Evolutionary conservation across 2,329 filamentous ascomycete genomes (phyloP), one percentile per base, ranked within the genome.

Genomic region (Hymenoscyphus scutula): DNA sequence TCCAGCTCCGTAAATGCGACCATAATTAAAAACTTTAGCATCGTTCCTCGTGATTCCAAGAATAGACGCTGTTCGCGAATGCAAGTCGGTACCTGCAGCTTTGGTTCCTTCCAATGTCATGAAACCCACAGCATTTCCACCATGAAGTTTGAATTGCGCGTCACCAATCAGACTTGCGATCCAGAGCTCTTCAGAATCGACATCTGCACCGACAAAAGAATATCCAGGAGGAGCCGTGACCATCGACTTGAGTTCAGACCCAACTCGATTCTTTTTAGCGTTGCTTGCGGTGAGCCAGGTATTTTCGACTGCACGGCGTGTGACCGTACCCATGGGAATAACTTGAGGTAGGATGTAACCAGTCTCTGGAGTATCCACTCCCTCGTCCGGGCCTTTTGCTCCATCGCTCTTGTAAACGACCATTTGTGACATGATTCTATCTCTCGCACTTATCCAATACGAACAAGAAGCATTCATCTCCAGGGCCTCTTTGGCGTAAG

Each of bases 391-490:
- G 2, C 64, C 65, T 56, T 70, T 74, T 6, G 70, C 71, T 23
- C 69, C 78, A 66, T 96, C 87, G 37, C 87, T 81, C 63, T 92
- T 82, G 73, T 96, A 97, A 1, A 99, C 90, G 1, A 96, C 93
- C 82, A 98, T 91, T 73, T 99, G 95, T n/a, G 89, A 90, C 82
- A 80, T 94, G 76, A 99, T 99, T 57, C 95, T 83, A 72, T 97
- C 92, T 65, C 95, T 85, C 17, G 95, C 93, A 71, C 92, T 97
- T 70, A 99, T 98, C 95, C 96, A 99, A 76, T 99, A 99, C 0
- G 94, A 98, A 74, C 96, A 99, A 0, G 92, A 97, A 0, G 95
- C 92, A 70, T 99, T 99, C 95, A 99, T 99, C 70, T 98, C 90
- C 53, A 99, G 79, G 0, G 96, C 95, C 74, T 97, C 92, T 73